A percentile compares a stretch with the other conserved stretches of the same genome.
Evolutionary conservation across 371 early-diverging fungal species (phyloP).

Genomic region (Mortierella sp.): DNA sequence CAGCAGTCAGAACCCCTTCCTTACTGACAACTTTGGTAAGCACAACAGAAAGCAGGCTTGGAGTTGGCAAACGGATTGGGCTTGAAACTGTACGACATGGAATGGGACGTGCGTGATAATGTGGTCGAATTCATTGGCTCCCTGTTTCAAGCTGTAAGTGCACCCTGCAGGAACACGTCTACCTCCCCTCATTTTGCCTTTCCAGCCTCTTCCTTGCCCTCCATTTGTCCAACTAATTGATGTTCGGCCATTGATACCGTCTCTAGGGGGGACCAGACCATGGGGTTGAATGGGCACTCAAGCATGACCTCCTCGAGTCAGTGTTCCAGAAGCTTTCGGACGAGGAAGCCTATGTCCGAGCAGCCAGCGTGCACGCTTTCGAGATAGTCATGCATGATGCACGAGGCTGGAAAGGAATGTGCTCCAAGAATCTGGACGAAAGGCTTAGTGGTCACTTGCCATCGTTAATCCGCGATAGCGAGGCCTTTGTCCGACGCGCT

Average conservation of each 20-base stretch:
- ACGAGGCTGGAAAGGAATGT: constrained; percentile 53
- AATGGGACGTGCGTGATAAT: constrained; percentile 71
- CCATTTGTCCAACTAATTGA: too few relatives aligned
- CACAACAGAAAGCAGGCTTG: constrained; percentile 25
- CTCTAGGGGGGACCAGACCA: constrained; percentile 25
- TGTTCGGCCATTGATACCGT: not conserved
- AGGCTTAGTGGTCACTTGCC: constrained; percentile 56
- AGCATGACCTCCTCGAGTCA: constrained; percentile 56
- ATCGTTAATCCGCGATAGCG: constrained; percentile 62
- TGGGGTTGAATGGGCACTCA: constrained; percentile 60
- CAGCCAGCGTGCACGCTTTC: constrained; percentile 61
- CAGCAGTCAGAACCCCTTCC: too few relatives aligned
- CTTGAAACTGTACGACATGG: constrained; percentile 60
- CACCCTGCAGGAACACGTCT: not conserved
- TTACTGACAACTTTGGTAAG: not conserved
- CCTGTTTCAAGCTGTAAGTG: constrained; percentile 56
- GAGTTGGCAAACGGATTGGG: constrained; percentile 55
- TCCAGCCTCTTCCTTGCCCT: too few relatives aligned
- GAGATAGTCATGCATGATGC: constrained; percentile 54
- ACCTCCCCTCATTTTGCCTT: too few relatives aligned
- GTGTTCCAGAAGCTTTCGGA: constrained; percentile 62
- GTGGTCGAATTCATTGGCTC: constrained; percentile 64
- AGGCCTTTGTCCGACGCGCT: constrained; percentile 70
- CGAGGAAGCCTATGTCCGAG: constrained; percentile 66
- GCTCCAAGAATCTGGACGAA: constrained; percentile 32